Evolutionary conservation across 768 basidiomycete species (phyloP), one percentile per base, ranked within the genome.

Genomic region (Rhizopogon vinicolor): DNA sequence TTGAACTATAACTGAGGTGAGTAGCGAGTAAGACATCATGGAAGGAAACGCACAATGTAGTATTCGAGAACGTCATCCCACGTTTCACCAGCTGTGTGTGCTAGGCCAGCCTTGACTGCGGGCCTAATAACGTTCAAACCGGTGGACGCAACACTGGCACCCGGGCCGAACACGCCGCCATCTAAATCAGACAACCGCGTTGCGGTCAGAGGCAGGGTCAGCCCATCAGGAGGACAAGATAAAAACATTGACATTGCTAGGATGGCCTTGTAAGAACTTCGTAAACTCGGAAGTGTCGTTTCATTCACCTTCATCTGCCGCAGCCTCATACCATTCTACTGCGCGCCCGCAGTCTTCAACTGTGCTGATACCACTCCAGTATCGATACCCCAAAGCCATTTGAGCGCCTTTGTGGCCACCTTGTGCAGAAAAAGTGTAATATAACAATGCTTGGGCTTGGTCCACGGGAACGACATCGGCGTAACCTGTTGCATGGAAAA

Each of bases 311-410:
- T 91, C 83, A 59, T 94, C 91, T 14, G 95, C 91, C 1, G 94
- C 93, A 41, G 76, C 78, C 65, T 93, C 89, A 67, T 98, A 99
- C 89, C 92, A 98, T 28, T 82, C 80, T 52, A 93, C 73, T 13
- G 97, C 91, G 10, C 81, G 76, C 63, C 85, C 78, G 70, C 97
- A 98, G 62, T 86, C 85, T 68, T 98, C 93, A 51, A 84, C 74
- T 1, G 93, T 87, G 10, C 95, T 91, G 55, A 99, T 97, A 1
- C 97, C 97, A 40, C 90, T 87, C 95, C 94, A 98, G 65, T 95
- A 87, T 28, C 94, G 83, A 70, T 96, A 98, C 0, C 87, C 97
- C 33, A 98, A 76, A 2, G 93, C 85, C 91, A 96, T 94, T 67
- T 94, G 87, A 0, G 96, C 90, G 5, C 89, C 88, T 62, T 86